Evolutionary conservation across 2,329 filamentous ascomycete genomes (phyloP).

Genomic region (Penicillium thymicola): DNA sequence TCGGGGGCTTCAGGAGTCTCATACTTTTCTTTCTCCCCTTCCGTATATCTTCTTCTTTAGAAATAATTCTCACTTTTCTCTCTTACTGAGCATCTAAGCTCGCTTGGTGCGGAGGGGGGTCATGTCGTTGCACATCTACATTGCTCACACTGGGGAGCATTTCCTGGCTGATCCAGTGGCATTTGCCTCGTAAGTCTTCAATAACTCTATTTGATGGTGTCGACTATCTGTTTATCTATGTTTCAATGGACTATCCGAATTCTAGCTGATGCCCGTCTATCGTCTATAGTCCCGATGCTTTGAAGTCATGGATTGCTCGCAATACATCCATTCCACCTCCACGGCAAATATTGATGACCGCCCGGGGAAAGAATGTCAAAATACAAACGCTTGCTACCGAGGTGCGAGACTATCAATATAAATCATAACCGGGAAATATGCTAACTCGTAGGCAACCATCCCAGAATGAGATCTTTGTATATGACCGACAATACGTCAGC

Average conservation of each 20-base stretch:
- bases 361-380: conserved; percentile 79
- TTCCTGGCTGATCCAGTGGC: conserved; percentile 72
- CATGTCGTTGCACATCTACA: conserved; percentile 87
- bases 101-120: conserved; percentile 41
- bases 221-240: neutral
- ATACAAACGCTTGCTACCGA: conserved; percentile 75
- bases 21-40: neutral
- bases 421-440: neutral
- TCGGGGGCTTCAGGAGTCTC: conserved; percentile 17
- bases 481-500: conserved; percentile 71
- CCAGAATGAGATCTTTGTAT: conserved; percentile 86
- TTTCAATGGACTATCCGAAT: conserved; percentile 3
- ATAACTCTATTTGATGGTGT: neutral
- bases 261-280: conserved; percentile 20
- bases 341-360: conserved; percentile 83
- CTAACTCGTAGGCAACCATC: neutral
- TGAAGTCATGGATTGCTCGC: conserved; percentile 75
- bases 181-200: conserved; percentile 64
- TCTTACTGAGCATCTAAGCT: conserved; percentile 24
- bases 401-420: conserved; percentile 47
- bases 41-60: conserved; percentile 15
- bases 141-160: conserved; percentile 88
- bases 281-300: conserved; percentile 67
- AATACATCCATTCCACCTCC: conserved; percentile 70
- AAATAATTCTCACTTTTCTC: conserved; percentile 18